Evolutionary conservation across 2,329 filamentous ascomycete species (phyloP), one percentile per base, ranked within the genome.

Genomic region (Xylariaceae sp.): DNA sequence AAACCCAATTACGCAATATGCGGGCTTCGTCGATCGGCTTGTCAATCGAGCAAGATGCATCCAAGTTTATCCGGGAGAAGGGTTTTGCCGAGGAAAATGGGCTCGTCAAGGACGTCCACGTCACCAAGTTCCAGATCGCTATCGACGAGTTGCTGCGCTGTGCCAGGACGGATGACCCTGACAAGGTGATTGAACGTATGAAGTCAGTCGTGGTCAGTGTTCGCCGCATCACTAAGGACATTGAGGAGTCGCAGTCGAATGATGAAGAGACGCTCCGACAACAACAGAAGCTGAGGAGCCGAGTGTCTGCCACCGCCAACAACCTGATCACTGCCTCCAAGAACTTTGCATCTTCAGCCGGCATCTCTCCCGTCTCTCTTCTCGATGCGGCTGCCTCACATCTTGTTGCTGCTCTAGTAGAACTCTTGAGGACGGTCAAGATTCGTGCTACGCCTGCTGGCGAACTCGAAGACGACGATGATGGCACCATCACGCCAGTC

Each of bases 251-350:
- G 10, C 59, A 64, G 8, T 59, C 67, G 2, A 70, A 61, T 22
- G 72, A 75, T 40, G 73, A 73, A 22, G 66, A 74, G 12, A 42
- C 67, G 18, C 57, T 63, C 23, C 72, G 77, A 43, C 67, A 80
- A 42, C 77, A 78, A 44, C 65, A 69, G 18, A 87, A 81, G 57
- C 70, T 93, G 40, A 93, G 86, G 60, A 73, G 76, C 31, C 81
- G 82, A 38, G 83, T 96, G 3, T 93, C 88, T n/a, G 82, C 83
- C 3, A 94, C 90, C 2, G 89, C 92, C 31, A 96, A 96, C 67
- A 92, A 90, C 52, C 69, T 98, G 37, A 95, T 96, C 51, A 96
- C 90, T 3, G 87, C 90, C 2, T 83, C 86, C 21, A 94, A 93
- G 64, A 94, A 94, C 53, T 94, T 92, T 57, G 81, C 84, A 21